These are phyloP conservation scores for Podospora bellae-mahoneyi DNA, from an alignment of 495 filamentous ascomycete species.

Conservation along the genomic window DNA sequence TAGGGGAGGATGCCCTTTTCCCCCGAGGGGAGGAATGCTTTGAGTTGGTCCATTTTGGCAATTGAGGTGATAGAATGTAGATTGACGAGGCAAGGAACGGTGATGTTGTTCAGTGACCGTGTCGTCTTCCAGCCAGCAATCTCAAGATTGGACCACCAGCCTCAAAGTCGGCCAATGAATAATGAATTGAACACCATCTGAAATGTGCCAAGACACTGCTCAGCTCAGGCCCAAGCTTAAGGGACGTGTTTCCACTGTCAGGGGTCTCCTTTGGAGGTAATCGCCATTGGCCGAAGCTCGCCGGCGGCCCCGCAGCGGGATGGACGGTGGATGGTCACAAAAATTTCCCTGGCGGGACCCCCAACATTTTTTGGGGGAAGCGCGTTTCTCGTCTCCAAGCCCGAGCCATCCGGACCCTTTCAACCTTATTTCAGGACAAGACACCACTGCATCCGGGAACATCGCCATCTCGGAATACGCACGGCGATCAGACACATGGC, in stretches of 20 bases:
- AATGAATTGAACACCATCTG: neutral
- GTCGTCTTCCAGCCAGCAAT: too few relatives aligned
- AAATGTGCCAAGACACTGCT: neutral
- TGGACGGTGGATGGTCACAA: constrained; percentile 1
- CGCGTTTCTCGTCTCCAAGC: neutral
- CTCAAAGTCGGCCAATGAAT: neutral
- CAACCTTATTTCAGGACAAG: constrained; percentile 3
- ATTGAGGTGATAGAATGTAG: neutral
- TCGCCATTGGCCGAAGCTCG: constrained; percentile 2
- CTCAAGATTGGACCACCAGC: too few relatives aligned
- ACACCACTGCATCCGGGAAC: neutral
- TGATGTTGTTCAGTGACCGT: neutral
- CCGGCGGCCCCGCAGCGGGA: neutral
- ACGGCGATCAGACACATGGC: constrained; percentile 4
- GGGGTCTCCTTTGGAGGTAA: neutral
- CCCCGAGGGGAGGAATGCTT: constrained; percentile 37
- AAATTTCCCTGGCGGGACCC: neutral
- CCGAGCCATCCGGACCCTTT: constrained; percentile 7
- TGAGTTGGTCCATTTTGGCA: constrained; percentile 37
- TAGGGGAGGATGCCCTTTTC: constrained; percentile 47
- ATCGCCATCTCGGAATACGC: constrained; percentile 3
- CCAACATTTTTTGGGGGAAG: constrained; percentile 12
- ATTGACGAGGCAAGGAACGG: neutral
- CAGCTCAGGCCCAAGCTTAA: neutral
- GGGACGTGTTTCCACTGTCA: neutral